phyloP scores from a whole-genome alignment of 148 eudicot genomes.

The Persicaria tinctoria region DNA sequence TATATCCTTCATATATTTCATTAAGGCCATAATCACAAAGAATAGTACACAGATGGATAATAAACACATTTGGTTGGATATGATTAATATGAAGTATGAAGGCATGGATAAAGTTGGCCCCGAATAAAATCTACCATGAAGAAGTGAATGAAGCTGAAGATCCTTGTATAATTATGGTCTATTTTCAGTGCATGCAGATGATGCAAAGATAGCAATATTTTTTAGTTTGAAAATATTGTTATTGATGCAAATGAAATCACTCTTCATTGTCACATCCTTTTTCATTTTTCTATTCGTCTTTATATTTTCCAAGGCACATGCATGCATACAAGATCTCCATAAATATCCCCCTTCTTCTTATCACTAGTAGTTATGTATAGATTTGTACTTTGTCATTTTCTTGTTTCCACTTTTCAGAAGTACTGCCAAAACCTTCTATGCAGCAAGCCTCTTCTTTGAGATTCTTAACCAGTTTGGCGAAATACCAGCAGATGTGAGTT shows the following conservation, averaged over 20 bases:
- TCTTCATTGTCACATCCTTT: neutral
- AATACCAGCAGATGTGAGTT: constrained; percentile 79
- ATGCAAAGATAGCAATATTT: neutral
- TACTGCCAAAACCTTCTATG: constrained; percentile 95
- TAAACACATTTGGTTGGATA: neutral
- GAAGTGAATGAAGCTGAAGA: neutral
- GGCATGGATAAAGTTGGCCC: neutral
- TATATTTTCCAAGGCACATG: neutral
- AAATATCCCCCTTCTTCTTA: neutral
- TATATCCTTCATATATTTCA: neutral
- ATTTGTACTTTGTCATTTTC: neutral
- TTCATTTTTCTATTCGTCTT: neutral
- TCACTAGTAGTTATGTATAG: neutral
- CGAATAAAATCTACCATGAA: neutral
- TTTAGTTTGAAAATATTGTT: neutral
- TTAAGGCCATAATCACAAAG: neutral
- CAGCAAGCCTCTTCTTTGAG: constrained; percentile 96
- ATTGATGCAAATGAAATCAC: neutral
- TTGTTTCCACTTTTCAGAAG: constrained; percentile 31
- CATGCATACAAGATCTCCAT: neutral
- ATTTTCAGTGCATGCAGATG: neutral
- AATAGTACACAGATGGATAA: neutral
- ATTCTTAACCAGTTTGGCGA: constrained; percentile 90
- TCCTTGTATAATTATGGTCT: neutral
- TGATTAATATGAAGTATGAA: neutral